Evolutionary conservation across 2,329 filamentous ascomycete genomes (phyloP).

Genomic region (Colletotrichum salicis): DNA sequence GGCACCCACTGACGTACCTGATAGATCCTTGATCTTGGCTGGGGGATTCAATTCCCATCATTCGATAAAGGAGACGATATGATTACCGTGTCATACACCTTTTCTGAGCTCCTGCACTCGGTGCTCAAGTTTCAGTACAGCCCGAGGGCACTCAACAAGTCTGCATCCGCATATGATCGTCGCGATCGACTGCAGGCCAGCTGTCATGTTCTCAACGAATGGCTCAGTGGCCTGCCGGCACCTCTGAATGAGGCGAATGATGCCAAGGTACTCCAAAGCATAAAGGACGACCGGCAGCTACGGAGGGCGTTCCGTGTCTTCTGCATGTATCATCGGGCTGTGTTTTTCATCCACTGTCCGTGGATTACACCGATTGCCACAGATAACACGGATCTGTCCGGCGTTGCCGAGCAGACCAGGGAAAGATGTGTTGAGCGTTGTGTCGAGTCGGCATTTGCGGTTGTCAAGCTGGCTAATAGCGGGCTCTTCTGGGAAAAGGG

Average conservation of each 20-base stretch:
- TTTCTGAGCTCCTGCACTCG: constrained; percentile 24
- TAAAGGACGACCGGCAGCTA: constrained; percentile 13
- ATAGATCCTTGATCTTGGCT: constrained; percentile 25
- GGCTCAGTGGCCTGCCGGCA: constrained; percentile 5
- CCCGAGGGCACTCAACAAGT: constrained; percentile 17
- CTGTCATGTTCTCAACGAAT: constrained; percentile 22
- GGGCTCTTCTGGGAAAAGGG: constrained; percentile 24
- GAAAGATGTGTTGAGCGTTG: constrained; percentile 17
- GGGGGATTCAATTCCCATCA: constrained; percentile 12
- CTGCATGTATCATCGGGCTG: constrained; percentile 27
- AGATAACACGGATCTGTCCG: neutral
- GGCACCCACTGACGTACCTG: neutral
- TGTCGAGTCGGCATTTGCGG: constrained; percentile 24
- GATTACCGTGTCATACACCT: constrained; percentile 21
- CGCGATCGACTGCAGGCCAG: constrained; percentile 25
- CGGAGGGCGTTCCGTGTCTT: constrained; percentile 21
- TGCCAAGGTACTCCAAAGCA: constrained; percentile 8
- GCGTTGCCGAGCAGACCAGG: constrained; percentile 5
- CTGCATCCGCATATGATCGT: constrained; percentile 1
- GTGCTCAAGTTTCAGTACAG: constrained; percentile 28
- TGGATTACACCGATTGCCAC: constrained; percentile 12
- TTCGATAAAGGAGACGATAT: constrained; percentile 27
- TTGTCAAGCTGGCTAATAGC: constrained; percentile 25
- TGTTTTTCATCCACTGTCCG: constrained; percentile 25
- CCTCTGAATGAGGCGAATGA: constrained; percentile 21